phyloP scores from a whole-genome alignment of 2,329 filamentous ascomycete genomes.

The Davidsoniella virescens region DNA sequence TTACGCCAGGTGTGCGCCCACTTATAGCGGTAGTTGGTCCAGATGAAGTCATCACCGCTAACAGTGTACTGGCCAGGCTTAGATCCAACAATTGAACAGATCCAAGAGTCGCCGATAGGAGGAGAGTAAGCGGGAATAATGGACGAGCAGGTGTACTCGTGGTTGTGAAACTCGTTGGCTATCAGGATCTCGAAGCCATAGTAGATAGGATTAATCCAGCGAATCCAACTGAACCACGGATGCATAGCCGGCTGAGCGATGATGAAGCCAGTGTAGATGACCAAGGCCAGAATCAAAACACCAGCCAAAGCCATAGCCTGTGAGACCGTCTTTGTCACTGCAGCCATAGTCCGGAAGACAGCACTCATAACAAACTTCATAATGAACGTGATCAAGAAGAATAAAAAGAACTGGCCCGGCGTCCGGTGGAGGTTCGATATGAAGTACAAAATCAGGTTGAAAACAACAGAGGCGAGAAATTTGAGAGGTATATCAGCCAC shows the following conservation, averaged over 20 bases:
- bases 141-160: slow-evolving; percentile 37
- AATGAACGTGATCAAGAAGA: slow-evolving; percentile 52
- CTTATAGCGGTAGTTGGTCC: slow-evolving; percentile 37
- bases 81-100: slow-evolving; percentile 38
- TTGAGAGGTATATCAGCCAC: slow-evolving; percentile 42
- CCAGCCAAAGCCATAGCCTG: slow-evolving; percentile 38
- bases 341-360: slow-evolving; percentile 58
- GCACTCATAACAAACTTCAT: slow-evolving; percentile 58
- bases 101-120: slow-evolving; percentile 29
- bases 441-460: slow-evolving; percentile 44
- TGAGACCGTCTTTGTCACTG: slow-evolving; percentile 48
- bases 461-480: slow-evolving; percentile 30
- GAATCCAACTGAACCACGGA: slow-evolving; percentile 61
- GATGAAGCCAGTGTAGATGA: slow-evolving; percentile 44
- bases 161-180: slow-evolving; percentile 50
- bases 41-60: slow-evolving; percentile 45
- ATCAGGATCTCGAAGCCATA: slow-evolving; percentile 61
- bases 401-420: slow-evolving; percentile 58
- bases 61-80: slow-evolving; percentile 36
- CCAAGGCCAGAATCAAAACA: slow-evolving; percentile 40
- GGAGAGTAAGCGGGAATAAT: slow-evolving; percentile 32
- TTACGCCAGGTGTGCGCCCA: slow-evolving; percentile 49
- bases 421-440: slow-evolving; percentile 36
- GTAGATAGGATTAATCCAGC: slow-evolving; percentile 55
- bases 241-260: slow-evolving; percentile 41